A percentile compares a stretch with the other conserved stretches of the same genome.
Conservation (phyloP, 2,329 filamentous ascomycete genomes). For the Colletotrichum sp. region DNA sequence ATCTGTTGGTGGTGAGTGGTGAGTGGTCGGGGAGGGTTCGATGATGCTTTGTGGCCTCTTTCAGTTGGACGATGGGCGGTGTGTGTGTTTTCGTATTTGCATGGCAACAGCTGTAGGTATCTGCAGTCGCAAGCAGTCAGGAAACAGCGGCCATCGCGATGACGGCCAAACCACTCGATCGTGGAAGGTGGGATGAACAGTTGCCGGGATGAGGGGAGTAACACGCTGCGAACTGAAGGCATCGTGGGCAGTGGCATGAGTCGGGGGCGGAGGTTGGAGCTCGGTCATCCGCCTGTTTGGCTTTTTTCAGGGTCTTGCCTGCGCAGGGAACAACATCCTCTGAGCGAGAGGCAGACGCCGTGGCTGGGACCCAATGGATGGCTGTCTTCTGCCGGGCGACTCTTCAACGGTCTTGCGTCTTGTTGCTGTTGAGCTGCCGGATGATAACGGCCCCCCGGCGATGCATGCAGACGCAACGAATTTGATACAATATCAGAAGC, state of each 20-base stretch:
- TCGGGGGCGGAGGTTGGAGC: constrained; percentile 6
- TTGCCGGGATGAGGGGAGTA: not conserved
- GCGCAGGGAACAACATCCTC: constrained; percentile 16
- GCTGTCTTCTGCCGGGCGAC: not conserved
- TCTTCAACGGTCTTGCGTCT: not conserved
- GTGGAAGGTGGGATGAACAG: not conserved
- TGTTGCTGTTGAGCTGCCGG: not conserved
- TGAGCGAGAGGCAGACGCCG: not conserved
- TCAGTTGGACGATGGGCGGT: not conserved
- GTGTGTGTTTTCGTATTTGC: not conserved
- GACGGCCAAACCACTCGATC: not conserved
- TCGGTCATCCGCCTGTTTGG: not conserved
- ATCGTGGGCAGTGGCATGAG: not conserved
- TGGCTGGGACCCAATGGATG: not conserved
- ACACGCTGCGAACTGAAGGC: not conserved
- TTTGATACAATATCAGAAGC: not conserved
- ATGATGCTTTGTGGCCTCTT: constrained; percentile 5
- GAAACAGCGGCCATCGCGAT: not conserved
- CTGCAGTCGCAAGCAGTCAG: not conserved
- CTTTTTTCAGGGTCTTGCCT: constrained; percentile 10
- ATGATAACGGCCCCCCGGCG: not conserved
- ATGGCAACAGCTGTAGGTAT: not conserved
- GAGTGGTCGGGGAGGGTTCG: not conserved
- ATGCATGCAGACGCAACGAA: not conserved
- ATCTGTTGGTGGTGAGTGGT: constrained; percentile 8